phyloP scores from a whole-genome alignment of 1,139 yeast species.

The Spathaspora sp. region DNA sequence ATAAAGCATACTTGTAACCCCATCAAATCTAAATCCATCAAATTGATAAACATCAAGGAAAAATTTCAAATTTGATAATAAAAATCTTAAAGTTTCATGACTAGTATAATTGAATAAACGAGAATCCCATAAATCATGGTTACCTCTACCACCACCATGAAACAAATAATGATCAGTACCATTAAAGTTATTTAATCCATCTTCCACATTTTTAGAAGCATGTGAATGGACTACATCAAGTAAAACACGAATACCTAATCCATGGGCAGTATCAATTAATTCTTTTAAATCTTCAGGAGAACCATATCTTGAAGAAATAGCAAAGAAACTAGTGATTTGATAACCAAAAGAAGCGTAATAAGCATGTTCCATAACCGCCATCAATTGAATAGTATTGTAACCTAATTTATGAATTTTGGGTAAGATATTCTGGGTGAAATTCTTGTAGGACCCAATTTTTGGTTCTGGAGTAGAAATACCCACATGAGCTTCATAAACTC shows the following conservation, averaged over 20 bases:
- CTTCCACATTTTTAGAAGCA: slow-evolving; percentile 90
- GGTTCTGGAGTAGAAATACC: slow-evolving; percentile 95
- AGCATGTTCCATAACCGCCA: slow-evolving; percentile 99
- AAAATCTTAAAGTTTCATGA: slow-evolving; percentile 85
- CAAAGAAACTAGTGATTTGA: slow-evolving; percentile 91
- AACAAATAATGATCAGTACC: slow-evolving; percentile 95
- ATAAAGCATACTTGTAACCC: slow-evolving; percentile 92
- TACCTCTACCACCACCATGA: slow-evolving; percentile 84
- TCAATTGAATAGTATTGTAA: slow-evolving; percentile 88
- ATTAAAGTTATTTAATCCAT: slow-evolving; percentile 90
- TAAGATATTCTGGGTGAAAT: slow-evolving; percentile 74
- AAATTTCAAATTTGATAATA: slow-evolving; percentile 83
- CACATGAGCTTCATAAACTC: slow-evolving; percentile 93
- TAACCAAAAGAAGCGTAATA: slow-evolving; percentile 97
- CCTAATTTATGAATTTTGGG: slow-evolving; percentile 87
- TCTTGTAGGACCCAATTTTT: slow-evolving; percentile 77
- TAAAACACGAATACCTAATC: slow-evolving; percentile 80
- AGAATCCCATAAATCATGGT: slow-evolving; percentile 93
- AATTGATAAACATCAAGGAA: slow-evolving; percentile 81
- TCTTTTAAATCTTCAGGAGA: slow-evolving; percentile 93
- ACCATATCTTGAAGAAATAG: slow-evolving; percentile 85
- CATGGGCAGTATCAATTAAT: slow-evolving; percentile 88
- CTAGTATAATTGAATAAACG: slow-evolving; percentile 86
- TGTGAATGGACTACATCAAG: slow-evolving; percentile 95
- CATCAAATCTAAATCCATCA: slow-evolving; percentile 96